These are phyloP conservation scores for Sanghuangporus weigelae DNA, from an alignment of 1,284 basidiomycete species.

Conservation along the genomic window DNA sequence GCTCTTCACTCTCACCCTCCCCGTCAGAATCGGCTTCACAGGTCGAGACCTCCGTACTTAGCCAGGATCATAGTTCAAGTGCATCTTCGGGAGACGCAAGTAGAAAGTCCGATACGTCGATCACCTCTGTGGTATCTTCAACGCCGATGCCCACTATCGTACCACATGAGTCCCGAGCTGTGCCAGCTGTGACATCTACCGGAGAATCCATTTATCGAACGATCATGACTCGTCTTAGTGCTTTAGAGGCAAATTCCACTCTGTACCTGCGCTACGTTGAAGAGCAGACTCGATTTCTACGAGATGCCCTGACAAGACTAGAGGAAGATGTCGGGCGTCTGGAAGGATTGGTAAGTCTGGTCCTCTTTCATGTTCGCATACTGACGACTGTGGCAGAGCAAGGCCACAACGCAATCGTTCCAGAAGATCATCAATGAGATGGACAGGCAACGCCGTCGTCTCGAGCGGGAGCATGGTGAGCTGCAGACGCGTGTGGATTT, in stretches of 20 bases:
- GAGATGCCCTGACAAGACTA: slow-evolving; percentile 72
- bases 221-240: slow-evolving; percentile 89
- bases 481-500: slow-evolving; percentile 62
- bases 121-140: slow-evolving; percentile 12
- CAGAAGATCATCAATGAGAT: slow-evolving; percentile 65
- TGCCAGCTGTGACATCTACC: slow-evolving; percentile 32
- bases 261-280: slow-evolving; percentile 87
- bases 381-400: slow-evolving; percentile 38
- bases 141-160: slow-evolving; percentile 21
- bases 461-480: slow-evolving; percentile 67
- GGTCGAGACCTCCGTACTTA: neutral
- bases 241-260: slow-evolving; percentile 85
- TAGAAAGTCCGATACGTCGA: neutral
- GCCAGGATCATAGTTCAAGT: too few species aligned
- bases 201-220: slow-evolving; percentile 97
- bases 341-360: slow-evolving; percentile 63
- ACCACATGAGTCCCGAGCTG: slow-evolving; percentile 20
- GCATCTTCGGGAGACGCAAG: slow-evolving; percentile 2
- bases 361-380: neutral
- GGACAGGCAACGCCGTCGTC: slow-evolving; percentile 59
- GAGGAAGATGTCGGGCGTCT: slow-evolving; percentile 77
- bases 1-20: neutral
- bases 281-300: slow-evolving; percentile 78
- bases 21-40: neutral
- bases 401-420: slow-evolving; percentile 60